A percentile compares a stretch with the other conserved stretches of the same genome.
phyloP scores from a whole-genome alignment of 805 yeast species.

The Tetrapisispora fleetii region DNA sequence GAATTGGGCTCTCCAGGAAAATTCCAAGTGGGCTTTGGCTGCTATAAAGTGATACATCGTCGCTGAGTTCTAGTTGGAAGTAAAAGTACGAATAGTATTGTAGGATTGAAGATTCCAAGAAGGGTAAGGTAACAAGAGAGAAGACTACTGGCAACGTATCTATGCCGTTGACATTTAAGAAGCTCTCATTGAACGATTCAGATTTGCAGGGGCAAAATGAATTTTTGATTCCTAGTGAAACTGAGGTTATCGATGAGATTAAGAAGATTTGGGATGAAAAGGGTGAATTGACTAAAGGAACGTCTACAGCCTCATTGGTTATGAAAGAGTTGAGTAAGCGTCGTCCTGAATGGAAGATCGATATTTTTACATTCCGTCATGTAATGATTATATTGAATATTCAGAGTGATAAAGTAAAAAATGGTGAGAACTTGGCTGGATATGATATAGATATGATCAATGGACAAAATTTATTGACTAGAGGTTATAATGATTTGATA shows the following conservation, averaged over 20 bases:
- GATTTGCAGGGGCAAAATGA: conserved; percentile 4
- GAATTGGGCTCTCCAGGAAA: too few species aligned
- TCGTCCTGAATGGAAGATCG: conserved; percentile 51
- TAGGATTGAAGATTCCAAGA: too few species aligned
- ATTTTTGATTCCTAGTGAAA: conserved; percentile 40
- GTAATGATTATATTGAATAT: conserved; percentile 44
- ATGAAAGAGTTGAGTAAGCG: conserved; percentile 37
- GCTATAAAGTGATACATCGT: too few species aligned
- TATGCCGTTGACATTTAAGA: conserved; percentile 11
- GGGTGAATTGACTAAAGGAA: conserved; percentile 51
- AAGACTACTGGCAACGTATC: neutral
- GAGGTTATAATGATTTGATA: conserved; percentile 41
- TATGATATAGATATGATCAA: neutral
- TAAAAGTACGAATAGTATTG: too few species aligned
- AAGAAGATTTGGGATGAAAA: conserved; percentile 51
- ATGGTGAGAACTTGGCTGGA: conserved; percentile 24
- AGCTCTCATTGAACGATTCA: conserved; percentile 20
- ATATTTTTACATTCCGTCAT: neutral
- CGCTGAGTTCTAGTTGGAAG: too few species aligned
- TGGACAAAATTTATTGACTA: conserved; percentile 24
- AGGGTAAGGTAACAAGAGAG: too few species aligned
- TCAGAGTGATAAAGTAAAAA: conserved; percentile 42
- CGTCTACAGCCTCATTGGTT: conserved; percentile 47
- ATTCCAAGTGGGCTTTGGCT: too few species aligned
- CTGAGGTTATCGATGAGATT: conserved; percentile 52